Percentiles rank a stretch among this genome's conserved stretches.
Evolutionary conservation across 1,284 basidiomycete species (phyloP).

Genomic region (Heliocybe sulcata): DNA sequence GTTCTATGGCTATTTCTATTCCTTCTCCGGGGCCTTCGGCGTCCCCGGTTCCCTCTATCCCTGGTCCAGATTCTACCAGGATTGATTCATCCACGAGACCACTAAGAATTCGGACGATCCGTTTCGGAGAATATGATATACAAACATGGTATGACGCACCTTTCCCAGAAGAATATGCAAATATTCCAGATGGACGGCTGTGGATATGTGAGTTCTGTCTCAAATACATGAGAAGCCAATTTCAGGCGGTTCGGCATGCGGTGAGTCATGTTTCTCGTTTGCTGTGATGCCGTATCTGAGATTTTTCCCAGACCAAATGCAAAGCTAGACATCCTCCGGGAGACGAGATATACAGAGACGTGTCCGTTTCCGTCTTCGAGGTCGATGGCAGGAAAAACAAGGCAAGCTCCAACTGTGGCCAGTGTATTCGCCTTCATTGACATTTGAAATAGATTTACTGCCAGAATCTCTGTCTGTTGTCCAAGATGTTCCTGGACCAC

Average conservation of each 20-base stretch:
- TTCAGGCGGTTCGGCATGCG: conserved; percentile 82
- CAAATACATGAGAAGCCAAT: conserved; percentile 97
- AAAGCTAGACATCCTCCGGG: conserved; percentile 93
- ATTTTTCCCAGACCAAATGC: conserved; percentile 77
- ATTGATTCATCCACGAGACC: conserved; percentile 18
- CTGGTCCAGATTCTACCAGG: conserved; percentile 20
- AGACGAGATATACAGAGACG: conserved; percentile 96
- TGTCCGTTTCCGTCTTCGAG: conserved; percentile 88
- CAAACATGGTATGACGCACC: conserved; percentile 99
- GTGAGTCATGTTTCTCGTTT: conserved; percentile 40
- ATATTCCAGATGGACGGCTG: conserved; percentile 86
- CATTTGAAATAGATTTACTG: conserved; percentile 89
- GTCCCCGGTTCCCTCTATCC: conserved; percentile 31
- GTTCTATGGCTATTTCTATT: conserved; percentile 22
- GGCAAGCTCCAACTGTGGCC: conserved; percentile 27
- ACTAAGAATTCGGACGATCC: conserved; percentile 78
- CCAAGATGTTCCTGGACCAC: conserved; percentile 99
- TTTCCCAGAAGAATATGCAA: conserved; percentile 96
- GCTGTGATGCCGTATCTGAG: background rate
- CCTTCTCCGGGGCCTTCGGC: conserved; percentile 20
- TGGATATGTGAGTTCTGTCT: conserved; percentile 99
- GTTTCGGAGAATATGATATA: conserved; percentile 93
- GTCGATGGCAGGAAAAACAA: conserved; percentile 99
- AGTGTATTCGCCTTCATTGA: background rate
- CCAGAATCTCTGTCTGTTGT: conserved; percentile 97